Evolutionary conservation across 768 basidiomycete genomes (phyloP), one percentile per base, ranked within the genome.

Genomic region (Leccinum subgranulosum): DNA sequence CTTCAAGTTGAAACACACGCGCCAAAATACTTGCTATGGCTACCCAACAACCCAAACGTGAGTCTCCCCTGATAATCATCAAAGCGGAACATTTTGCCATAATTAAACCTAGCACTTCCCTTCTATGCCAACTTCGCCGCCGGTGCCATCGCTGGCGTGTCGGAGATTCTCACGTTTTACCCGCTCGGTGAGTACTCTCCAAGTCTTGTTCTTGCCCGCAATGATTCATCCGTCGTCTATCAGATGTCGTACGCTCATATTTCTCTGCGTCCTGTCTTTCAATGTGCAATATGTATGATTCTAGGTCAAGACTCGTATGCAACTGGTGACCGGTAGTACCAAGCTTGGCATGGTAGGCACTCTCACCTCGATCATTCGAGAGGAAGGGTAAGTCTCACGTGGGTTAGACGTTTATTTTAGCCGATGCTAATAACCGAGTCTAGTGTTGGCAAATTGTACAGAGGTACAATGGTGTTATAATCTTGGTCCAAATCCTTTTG

Each of bases 261-360:
- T 19, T 15, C 25, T 46, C 27, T 34, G 29, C 28, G 28, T 9
- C 6, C 55, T 29, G 27, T 49, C 46, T 45, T 53, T 48, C 52
- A 36, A 54, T 45, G 46, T 7, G 27, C 43, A 57, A 51, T 61
- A 23, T 43, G 56, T 61, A 25, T 59, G 17, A 57, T 61, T 46
- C 46, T 68, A 94, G 91, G 94, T 98, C 70, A 98, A 99, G 77
- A 99, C 97, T 21, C 91, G 97, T 27, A 95, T 98, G 86, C 97
- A 99, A 71, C 80, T 99, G n/a, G 89, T 91, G 70, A 90, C 87
- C 5, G 92, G 92, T 3, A 92, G 90, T 74, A 75, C 80, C 34
- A 73, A 82, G 47, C 78, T 83, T 56, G 91, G 94, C 6, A 82
- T 98, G 65, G 78, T 97, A 23, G 89, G 92, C 46, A 92, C 84